phyloP scores from a whole-genome alignment of 192 early-diverging fungal genomes.

The Coemansia aciculifera region DNA sequence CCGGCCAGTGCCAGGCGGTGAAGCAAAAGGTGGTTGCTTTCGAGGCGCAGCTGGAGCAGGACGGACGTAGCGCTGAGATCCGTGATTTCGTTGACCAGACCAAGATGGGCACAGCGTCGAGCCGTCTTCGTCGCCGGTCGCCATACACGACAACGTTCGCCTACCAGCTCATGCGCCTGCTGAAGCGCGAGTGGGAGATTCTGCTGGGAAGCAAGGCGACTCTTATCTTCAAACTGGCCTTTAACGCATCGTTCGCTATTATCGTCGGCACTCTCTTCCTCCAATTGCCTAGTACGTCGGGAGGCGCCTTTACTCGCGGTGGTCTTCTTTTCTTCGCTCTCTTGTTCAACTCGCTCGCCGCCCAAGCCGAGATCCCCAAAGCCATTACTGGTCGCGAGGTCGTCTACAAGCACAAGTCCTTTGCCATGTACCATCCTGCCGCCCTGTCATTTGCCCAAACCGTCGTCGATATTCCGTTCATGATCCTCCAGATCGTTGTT shows the following conservation, averaged over 20 bases:
- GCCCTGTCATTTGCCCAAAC: conserved; percentile 64
- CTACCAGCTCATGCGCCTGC: conserved; percentile 61
- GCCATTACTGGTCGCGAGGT: conserved; percentile 72
- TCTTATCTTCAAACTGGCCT: conserved; percentile 61
- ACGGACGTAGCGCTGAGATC: conserved; percentile 38
- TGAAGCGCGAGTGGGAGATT: conserved; percentile 67
- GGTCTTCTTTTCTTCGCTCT: conserved; percentile 75
- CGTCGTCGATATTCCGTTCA: conserved; percentile 60
- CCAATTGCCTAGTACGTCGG: conserved; percentile 55
- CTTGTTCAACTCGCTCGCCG: conserved; percentile 68
- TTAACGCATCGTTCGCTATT: conserved; percentile 63
- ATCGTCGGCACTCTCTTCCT: conserved; percentile 75
- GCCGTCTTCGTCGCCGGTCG: conserved; percentile 53
- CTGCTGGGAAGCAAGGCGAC: conserved; percentile 56
- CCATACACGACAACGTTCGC: conserved; percentile 68
- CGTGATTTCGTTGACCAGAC: conserved; percentile 58
- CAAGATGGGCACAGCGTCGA: conserved; percentile 64
- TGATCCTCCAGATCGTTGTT: conserved; percentile 54
- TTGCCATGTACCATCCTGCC: conserved; percentile 69
- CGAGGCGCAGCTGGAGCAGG: conserved; percentile 39
- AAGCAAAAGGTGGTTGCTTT: conserved; percentile 52
- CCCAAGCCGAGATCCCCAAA: conserved; percentile 68
- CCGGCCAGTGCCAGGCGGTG: conserved; percentile 43
- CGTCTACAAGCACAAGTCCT: conserved; percentile 76
- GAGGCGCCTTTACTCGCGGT: conserved; percentile 77